A percentile compares a stretch with the other conserved stretches of the same genome.
These are phyloP conservation scores for Plasmodium knowlesi DNA, from an alignment of 169 alveolate genomes.

Conservation along the genomic window DNA sequence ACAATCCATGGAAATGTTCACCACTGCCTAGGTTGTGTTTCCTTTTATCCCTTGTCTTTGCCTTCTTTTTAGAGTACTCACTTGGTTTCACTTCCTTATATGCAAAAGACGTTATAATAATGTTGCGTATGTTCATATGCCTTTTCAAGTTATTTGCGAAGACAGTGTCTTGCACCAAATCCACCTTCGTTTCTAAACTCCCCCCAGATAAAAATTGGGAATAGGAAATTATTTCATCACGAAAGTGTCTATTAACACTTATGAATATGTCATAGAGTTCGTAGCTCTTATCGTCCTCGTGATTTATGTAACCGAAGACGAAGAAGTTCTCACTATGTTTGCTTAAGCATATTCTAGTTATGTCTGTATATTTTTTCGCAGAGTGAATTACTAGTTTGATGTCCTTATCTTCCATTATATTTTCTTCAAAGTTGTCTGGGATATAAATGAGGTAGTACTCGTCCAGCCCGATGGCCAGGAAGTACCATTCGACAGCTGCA, in stretches of 20 bases:
- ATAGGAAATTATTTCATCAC: slow-evolving; percentile 54
- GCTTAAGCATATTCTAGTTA: slow-evolving; percentile 71
- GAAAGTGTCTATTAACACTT: slow-evolving; percentile 65
- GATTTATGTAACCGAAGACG: slow-evolving; percentile 53
- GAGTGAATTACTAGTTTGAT: slow-evolving; percentile 17
- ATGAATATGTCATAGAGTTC: slow-evolving; percentile 65
- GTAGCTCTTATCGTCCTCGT: slow-evolving; percentile 10
- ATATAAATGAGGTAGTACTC: slow-evolving; percentile 44
- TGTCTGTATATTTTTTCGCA: slow-evolving; percentile 28
- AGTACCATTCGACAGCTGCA: slow-evolving; percentile 59
- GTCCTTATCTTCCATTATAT: slow-evolving; percentile 50
- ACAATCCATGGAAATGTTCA: background rate
- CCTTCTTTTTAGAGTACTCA: background rate
- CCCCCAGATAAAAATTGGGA: slow-evolving; percentile 68
- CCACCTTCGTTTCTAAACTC: slow-evolving; percentile 26
- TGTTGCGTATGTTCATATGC: slow-evolving; percentile 52
- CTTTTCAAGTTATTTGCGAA: slow-evolving; percentile 39
- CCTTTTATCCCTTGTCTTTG: slow-evolving; percentile 5
- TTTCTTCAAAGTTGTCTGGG: slow-evolving; percentile 69
- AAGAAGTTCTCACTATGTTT: slow-evolving; percentile 53
- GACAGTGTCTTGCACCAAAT: slow-evolving; percentile 50
- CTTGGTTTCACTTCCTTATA: slow-evolving; percentile 27
- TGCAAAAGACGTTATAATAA: slow-evolving; percentile 66
- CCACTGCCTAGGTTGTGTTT: background rate
- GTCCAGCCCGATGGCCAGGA: slow-evolving; percentile 47